phyloP scores from a whole-genome alignment of 768 basidiomycete species.

The Fibroporia radiculosa region DNA sequence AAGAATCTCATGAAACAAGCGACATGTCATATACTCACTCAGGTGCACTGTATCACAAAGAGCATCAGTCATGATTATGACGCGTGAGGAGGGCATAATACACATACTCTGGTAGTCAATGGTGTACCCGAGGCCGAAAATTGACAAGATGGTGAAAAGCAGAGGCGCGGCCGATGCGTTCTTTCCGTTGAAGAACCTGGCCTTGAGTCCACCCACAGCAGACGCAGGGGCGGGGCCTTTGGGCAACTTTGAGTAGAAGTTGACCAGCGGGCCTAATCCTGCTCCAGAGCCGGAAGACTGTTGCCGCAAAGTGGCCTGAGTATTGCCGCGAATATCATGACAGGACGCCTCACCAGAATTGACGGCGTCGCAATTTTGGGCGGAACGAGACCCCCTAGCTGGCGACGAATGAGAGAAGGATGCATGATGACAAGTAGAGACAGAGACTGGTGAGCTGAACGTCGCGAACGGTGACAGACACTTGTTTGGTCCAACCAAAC shows the following conservation, averaged over 20 bases:
- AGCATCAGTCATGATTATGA: background rate
- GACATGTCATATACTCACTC: slow-evolving; percentile 46
- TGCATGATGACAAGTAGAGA: slow-evolving; percentile 46
- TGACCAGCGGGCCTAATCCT: slow-evolving; percentile 77
- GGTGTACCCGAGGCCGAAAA: slow-evolving; percentile 79
- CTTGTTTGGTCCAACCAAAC: slow-evolving; percentile 1
- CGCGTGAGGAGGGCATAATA: slow-evolving; percentile 10
- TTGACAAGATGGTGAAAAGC: slow-evolving; percentile 49
- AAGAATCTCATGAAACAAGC: slow-evolving; percentile 5
- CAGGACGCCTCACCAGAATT: slow-evolving; percentile 57
- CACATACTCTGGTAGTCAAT: slow-evolving; percentile 85
- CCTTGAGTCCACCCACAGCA: slow-evolving; percentile 61
- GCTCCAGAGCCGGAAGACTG: slow-evolving; percentile 79
- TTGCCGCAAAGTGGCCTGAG: too few relatives aligned
- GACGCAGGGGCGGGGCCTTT: slow-evolving; percentile 71
- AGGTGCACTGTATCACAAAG: slow-evolving; percentile 55
- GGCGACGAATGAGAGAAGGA: slow-evolving; percentile 76
- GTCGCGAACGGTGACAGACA: background rate
- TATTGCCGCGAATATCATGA: background rate
- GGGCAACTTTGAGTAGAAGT: slow-evolving; percentile 95
- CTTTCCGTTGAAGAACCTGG: slow-evolving; percentile 75
- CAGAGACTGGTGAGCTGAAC: background rate
- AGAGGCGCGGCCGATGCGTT: slow-evolving; percentile 75
- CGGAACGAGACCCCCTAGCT: slow-evolving; percentile 79
- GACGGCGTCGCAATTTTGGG: slow-evolving; percentile 93